A percentile compares a stretch with the other conserved stretches of the same genome.
Conservation (phyloP, 192 early-diverging fungal genomes). For the Coemansia reversa region DNA sequence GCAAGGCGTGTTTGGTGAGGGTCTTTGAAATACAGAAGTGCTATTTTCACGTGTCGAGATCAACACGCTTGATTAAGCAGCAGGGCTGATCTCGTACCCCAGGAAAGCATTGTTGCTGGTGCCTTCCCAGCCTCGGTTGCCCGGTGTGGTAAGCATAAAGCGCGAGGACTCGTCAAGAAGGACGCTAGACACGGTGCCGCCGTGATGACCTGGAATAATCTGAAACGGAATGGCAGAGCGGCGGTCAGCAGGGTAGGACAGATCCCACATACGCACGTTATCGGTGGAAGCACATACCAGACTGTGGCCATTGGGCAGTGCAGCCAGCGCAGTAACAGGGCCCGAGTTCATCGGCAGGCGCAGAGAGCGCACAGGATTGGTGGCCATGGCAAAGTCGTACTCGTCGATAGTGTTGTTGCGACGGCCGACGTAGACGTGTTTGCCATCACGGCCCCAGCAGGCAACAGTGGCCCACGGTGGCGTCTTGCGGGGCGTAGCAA, state of each 20-base stretch:
- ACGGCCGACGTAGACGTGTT: slow-evolving; percentile 78
- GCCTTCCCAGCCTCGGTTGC: slow-evolving; percentile 97
- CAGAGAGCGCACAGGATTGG: slow-evolving; percentile 67
- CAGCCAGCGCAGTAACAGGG: slow-evolving; percentile 73
- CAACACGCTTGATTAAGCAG: slow-evolving; percentile 13
- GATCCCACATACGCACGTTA: slow-evolving; percentile 90
- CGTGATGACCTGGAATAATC: slow-evolving; percentile 93
- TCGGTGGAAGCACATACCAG: slow-evolving; percentile 89
- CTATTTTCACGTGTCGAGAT: not conserved
- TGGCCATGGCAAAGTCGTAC: slow-evolving; percentile 67
- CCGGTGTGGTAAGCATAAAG: slow-evolving; percentile 89
- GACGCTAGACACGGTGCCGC: slow-evolving; percentile 70
- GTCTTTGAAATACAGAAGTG: not conserved
- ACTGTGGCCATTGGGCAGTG: slow-evolving; percentile 77
- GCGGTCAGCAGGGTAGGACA: slow-evolving; percentile 53
- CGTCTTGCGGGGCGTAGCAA: slow-evolving; percentile 60
- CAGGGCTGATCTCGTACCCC: slow-evolving; percentile 77
- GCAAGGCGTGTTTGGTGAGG: not conserved
- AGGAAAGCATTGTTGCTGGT: slow-evolving; percentile 76
- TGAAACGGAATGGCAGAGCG: slow-evolving; percentile 74
- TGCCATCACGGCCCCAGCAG: slow-evolving; percentile 83
- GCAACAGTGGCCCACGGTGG: slow-evolving; percentile 76
- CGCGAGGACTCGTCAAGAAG: slow-evolving; percentile 68
- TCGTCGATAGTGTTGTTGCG: slow-evolving; percentile 93
- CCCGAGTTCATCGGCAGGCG: slow-evolving; percentile 88